Conservation (phyloP, 805 yeast genomes). For the Schizosaccharomyces japonicus region DNA sequence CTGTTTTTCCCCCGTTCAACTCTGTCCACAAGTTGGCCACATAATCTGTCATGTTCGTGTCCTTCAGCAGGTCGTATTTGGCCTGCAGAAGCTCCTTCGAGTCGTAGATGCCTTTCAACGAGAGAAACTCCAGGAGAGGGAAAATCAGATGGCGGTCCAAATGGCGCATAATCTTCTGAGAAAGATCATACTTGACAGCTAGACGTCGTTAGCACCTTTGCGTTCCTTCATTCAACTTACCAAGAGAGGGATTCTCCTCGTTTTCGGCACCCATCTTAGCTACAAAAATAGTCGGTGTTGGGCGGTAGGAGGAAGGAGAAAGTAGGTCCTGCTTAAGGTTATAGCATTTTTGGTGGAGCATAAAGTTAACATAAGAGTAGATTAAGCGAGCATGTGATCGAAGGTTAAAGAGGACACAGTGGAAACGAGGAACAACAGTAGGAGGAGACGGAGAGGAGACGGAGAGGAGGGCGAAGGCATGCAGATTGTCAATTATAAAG, state of each 20-base stretch:
- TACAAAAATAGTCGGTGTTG: too few species aligned
- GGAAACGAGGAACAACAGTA: too few species aligned
- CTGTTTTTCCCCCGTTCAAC: neutral
- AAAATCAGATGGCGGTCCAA: conserved; percentile 38
- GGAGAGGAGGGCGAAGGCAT: too few species aligned
- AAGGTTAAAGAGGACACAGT: too few species aligned
- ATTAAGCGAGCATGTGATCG: too few species aligned
- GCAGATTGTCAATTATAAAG: too few species aligned
- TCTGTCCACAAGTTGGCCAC: conserved; percentile 4
- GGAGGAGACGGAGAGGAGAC: too few species aligned
- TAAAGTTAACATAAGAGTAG: too few species aligned
- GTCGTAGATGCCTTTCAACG: conserved; percentile 22
- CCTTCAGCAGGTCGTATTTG: conserved; percentile 31
- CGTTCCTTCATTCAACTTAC: neutral
- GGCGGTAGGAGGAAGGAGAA: too few species aligned
- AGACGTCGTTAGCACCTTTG: neutral
- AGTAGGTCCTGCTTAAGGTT: too few species aligned
- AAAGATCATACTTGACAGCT: conserved; percentile 3
- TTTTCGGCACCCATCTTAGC: neutral
- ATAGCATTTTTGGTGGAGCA: too few species aligned
- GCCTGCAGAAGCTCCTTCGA: conserved; percentile 23
- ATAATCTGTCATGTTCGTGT: conserved; percentile 26
- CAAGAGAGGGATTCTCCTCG: neutral
- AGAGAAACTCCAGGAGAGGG: conserved; percentile 27
- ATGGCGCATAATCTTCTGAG: conserved; percentile 22